Evolutionary conservation across 2,329 filamentous ascomycete genomes (phyloP), one percentile per base, ranked within the genome.

Genomic region (Pestalotiopsis sp.): DNA sequence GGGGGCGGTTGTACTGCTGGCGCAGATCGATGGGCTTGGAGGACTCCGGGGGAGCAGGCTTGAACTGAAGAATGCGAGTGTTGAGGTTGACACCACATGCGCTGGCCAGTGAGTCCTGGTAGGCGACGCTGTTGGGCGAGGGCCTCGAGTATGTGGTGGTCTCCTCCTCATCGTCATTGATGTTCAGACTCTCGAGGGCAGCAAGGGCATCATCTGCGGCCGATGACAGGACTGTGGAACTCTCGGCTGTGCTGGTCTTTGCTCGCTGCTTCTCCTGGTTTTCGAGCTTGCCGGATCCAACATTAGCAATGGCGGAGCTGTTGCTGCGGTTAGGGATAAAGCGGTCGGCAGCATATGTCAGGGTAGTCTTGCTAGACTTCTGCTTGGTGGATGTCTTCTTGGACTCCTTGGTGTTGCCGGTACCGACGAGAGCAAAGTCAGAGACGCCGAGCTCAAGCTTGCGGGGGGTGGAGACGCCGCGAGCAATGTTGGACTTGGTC

Each of bases 11-110:
- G 89, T 99, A 99, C 81, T 99, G 96, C 71, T 96, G 93, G 69
- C 96, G 92, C 71, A 99, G 91, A 80, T 99, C 96, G 78, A 99
- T 97, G 45, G 96, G 96, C 87, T 97, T 98, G 41, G 95, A 97
- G 6, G 96, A 98, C 84, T 98, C 96, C 4, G 96, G 96, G n/a
- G 96, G 90, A 2, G 95, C 94, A 67, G 96, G 96, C 90, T 99
- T 99, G 88, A 98, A 99, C 70, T 96, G 93, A 65, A 99, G 92
- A 75, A 99, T 99, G 71, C 96, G 93, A 67, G 95, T 97, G 85
- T 95, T 97, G 71, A 97, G 89, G 78, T 91, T 95, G 71, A 99
- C 94, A 68, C 95, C 96, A 80, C 95, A 98, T 64, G 95, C 95
- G 73, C 91, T 91, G 60, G 95, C 95, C 60, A 98, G 85, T 2